Conservation (phyloP, 2,329 filamentous ascomycete species). For the Daldinia eschscholtzii region DNA sequence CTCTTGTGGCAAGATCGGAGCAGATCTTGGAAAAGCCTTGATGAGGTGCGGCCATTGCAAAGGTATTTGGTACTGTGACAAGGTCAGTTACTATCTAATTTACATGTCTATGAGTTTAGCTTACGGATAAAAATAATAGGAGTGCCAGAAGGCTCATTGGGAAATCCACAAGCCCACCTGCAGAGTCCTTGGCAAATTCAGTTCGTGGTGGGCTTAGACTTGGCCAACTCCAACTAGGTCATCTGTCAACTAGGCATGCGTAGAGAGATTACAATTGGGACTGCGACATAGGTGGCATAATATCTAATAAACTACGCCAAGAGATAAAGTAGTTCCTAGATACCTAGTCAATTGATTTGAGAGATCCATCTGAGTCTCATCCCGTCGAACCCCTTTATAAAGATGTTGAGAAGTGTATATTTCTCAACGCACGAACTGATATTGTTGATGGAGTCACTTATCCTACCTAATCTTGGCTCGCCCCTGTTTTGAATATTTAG, state of each 20-base stretch:
- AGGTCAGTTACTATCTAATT: neutral
- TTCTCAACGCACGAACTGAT: too few relatives aligned
- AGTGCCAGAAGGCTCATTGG: neutral
- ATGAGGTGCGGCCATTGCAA: neutral
- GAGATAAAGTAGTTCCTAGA: neutral
- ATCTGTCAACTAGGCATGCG: neutral
- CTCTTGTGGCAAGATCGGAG: constrained; percentile 41
- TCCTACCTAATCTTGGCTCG: too few relatives aligned
- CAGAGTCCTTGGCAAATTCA: neutral
- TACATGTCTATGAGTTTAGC: neutral
- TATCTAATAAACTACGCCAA: neutral
- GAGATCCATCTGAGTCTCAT: neutral
- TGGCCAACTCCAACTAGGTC: neutral
- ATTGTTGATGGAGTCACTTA: too few relatives aligned
- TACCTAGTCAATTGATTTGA: neutral
- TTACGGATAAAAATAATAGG: neutral
- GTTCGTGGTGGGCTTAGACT: neutral
- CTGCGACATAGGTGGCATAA: neutral
- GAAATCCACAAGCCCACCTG: neutral
- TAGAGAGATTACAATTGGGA: neutral
- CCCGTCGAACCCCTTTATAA: neutral
- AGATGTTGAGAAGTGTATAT: too few relatives aligned
- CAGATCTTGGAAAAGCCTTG: constrained; percentile 11
- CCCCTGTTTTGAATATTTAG: too few relatives aligned
- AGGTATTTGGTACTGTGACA: neutral